These are phyloP conservation scores for Bipolaris cookei DNA, from an alignment of 2,329 filamentous ascomycete genomes.

Conservation along the genomic window DNA sequence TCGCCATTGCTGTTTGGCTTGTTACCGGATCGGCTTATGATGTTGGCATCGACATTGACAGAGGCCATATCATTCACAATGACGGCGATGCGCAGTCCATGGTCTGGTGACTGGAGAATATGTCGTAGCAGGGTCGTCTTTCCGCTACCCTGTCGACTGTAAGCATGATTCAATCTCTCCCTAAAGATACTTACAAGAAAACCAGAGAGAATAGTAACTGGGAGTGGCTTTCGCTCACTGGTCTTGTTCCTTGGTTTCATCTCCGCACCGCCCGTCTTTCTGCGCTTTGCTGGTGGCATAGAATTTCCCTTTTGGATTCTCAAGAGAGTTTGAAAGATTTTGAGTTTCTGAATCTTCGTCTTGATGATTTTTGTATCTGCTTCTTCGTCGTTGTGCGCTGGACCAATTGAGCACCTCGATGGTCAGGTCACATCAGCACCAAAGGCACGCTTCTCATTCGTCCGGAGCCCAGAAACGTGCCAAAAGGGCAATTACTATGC, in stretches of 20 bases:
- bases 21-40: slow-evolving; percentile 57
- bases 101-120: slow-evolving; percentile 67
- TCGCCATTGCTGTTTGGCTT: slow-evolving; percentile 35
- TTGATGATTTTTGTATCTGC: slow-evolving; percentile 28
- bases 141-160: slow-evolving; percentile 63
- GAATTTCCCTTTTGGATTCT: neutral
- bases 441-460: slow-evolving; percentile 24
- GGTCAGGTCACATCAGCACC: slow-evolving; percentile 37
- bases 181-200: slow-evolving; percentile 57
- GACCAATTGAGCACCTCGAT: slow-evolving; percentile 44
- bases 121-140: slow-evolving; percentile 75
- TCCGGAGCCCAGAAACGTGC: slow-evolving; percentile 2
- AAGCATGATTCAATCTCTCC: neutral
- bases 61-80: slow-evolving; percentile 73
- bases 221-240: slow-evolving; percentile 50
- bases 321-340: neutral
- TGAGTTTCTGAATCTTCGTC: neutral
- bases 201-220: slow-evolving; percentile 66
- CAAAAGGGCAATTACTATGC: neutral
- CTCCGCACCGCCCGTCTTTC: slow-evolving; percentile 20
- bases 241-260: slow-evolving; percentile 16
- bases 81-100: slow-evolving; percentile 72
- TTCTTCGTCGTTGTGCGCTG: slow-evolving; percentile 23
- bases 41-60: slow-evolving; percentile 69
- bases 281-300: slow-evolving; percentile 33